A percentile compares a stretch with the other conserved stretches of the same genome.
phyloP scores from a whole-genome alignment of 139 green algal species.

The Chlorella sp. region DNA sequence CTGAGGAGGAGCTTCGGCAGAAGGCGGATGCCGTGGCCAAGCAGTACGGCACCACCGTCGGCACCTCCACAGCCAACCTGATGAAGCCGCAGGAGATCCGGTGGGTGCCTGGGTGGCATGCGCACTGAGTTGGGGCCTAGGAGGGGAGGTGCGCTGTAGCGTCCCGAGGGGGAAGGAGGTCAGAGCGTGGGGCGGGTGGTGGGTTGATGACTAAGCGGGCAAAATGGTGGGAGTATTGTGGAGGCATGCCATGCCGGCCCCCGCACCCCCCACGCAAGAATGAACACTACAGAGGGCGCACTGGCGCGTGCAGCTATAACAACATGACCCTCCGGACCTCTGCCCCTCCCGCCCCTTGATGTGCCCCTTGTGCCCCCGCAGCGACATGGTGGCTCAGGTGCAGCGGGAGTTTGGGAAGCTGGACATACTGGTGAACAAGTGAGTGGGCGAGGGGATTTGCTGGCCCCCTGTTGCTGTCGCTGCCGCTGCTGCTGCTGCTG shows the following conservation, averaged over 20 bases:
- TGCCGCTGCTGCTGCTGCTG: background rate
- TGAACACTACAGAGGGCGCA: too few species aligned
- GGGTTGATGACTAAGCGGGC: too few species aligned
- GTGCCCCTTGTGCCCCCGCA: background rate
- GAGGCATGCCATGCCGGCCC: too few species aligned
- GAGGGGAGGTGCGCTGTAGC: background rate
- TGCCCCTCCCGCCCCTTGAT: background rate
- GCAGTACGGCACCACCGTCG: constrained; percentile 50
- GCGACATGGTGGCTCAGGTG: constrained; percentile 56
- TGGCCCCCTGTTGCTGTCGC: too few species aligned
- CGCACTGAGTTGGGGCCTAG: background rate
- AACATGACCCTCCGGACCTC: background rate
- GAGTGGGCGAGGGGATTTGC: background rate
- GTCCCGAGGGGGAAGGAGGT: background rate
- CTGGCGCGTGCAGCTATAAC: too few species aligned
- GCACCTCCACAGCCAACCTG: constrained; percentile 46
- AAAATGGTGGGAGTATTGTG: too few species aligned
- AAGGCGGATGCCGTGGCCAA: constrained; percentile 26
- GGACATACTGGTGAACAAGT: constrained; percentile 72
- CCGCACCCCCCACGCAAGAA: too few species aligned
- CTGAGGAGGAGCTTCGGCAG: constrained; percentile 37
- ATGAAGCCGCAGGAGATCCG: constrained; percentile 54
- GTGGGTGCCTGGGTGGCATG: background rate
- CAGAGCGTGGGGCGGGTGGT: background rate
- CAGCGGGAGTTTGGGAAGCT: constrained; percentile 50